phyloP scores from a whole-genome alignment of 148 eudicot genomes.

The Bassia scoparia region DNA sequence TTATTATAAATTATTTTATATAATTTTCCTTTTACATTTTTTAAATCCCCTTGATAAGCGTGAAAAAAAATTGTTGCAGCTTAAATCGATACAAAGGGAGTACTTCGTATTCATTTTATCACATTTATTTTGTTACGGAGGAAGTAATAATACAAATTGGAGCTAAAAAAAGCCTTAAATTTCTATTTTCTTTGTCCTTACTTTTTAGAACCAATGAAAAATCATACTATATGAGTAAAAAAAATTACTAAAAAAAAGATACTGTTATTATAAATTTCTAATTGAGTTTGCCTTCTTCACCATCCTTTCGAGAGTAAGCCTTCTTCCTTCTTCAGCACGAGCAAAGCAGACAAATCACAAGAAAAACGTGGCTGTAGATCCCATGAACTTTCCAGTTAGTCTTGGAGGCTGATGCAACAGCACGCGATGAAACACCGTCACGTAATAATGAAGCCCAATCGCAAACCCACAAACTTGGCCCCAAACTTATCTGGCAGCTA shows the following conservation, averaged over 20 bases:
- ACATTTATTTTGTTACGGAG: too few relatives aligned
- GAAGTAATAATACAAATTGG: too few relatives aligned
- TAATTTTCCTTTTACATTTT: too few relatives aligned
- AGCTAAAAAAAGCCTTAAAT: too few relatives aligned
- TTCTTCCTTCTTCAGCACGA: slow-evolving; percentile 76
- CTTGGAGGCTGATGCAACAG: slow-evolving; percentile 79
- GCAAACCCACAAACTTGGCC: slow-evolving; percentile 78
- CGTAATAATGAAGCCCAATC: slow-evolving; percentile 83
- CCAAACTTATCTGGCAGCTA: slow-evolving; percentile 58
- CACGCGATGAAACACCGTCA: slow-evolving; percentile 81
- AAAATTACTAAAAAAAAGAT: neutral
- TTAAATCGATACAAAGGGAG: too few relatives aligned
- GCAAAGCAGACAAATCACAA: slow-evolving; percentile 67
- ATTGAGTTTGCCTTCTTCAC: slow-evolving; percentile 70
- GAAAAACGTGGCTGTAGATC: slow-evolving; percentile 79
- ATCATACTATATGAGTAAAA: neutral
- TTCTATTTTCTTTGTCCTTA: too few relatives aligned
- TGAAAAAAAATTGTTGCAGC: too few relatives aligned
- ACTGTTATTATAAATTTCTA: slow-evolving; percentile 17
- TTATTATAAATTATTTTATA: too few relatives aligned
- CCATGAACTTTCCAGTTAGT: slow-evolving; percentile 84
- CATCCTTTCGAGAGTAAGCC: slow-evolving; percentile 65
- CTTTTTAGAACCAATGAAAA: neutral
- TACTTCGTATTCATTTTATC: too few relatives aligned
- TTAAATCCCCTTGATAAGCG: too few relatives aligned